Conservation (phyloP, 306 rosid genomes). For the Acacia melanoxylon region DNA sequence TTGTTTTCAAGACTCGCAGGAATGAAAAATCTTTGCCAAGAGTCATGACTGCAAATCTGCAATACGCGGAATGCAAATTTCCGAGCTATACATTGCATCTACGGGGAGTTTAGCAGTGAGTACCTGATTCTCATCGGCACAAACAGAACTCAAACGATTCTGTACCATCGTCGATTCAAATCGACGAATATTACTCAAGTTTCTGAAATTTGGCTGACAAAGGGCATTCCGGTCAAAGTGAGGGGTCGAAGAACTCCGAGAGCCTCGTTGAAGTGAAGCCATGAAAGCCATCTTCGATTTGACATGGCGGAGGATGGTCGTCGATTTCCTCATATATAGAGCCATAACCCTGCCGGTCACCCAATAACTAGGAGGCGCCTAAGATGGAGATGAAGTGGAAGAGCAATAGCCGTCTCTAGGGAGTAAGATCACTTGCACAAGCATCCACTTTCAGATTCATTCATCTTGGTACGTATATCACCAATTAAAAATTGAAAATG, state of each 20-base stretch:
- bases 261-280: conserved; percentile 13
- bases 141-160: conserved; percentile 26
- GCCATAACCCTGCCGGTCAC: conserved; percentile 31
- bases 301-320: conserved; percentile 33
- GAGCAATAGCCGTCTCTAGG: neutral
- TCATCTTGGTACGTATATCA: neutral
- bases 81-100: neutral
- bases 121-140: conserved; percentile 52
- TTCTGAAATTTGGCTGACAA: conserved; percentile 6
- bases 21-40: neutral
- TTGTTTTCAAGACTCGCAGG: neutral
- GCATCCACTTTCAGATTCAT: neutral
- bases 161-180: conserved; percentile 46
- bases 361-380: neutral
- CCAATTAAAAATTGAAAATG: neutral
- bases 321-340: conserved; percentile 47
- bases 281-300: conserved; percentile 29
- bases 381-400: conserved; percentile 4
- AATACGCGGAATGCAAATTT: neutral
- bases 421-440: neutral
- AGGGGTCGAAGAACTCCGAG: neutral
- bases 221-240: neutral
- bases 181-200: conserved; percentile 10
- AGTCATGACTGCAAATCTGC: neutral
- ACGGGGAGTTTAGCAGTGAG: neutral